Conservation (phyloP, 2,329 filamentous ascomycete genomes). For the Leptographium lundbergii region DNA sequence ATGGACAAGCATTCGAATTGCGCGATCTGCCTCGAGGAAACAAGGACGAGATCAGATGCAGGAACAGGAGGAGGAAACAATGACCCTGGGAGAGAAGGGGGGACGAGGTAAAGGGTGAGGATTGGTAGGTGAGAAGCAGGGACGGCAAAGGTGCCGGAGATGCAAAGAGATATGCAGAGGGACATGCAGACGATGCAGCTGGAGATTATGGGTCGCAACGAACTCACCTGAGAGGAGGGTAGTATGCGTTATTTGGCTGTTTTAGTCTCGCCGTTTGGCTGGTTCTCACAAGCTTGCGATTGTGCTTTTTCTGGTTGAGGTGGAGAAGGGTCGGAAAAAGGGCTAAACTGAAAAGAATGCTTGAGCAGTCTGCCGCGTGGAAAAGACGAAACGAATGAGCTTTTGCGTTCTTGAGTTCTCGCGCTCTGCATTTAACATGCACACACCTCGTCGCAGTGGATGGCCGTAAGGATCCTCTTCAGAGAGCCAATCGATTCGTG, state of each 20-base stretch:
- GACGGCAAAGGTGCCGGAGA: background rate
- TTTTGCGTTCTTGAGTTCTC: background rate
- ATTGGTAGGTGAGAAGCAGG: background rate
- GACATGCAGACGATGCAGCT: background rate
- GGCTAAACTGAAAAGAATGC: background rate
- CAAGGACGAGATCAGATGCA: constrained; percentile 12
- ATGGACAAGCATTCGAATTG: background rate
- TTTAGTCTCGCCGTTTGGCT: background rate
- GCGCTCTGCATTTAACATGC: background rate
- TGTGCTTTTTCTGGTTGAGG: background rate
- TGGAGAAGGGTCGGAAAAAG: background rate
- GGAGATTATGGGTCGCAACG: background rate
- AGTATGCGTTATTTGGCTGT: background rate
- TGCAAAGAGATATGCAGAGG: background rate
- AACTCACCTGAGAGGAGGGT: background rate
- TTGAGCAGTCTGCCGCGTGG: background rate
- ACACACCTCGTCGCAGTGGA: background rate
- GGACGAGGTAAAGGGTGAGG: background rate
- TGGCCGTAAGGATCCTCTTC: background rate
- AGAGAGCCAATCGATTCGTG: background rate
- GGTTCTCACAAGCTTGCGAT: background rate
- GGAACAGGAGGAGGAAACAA: constrained; percentile 7
- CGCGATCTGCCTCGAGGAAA: constrained; percentile 3
- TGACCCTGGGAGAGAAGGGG: background rate
- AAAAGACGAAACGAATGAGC: background rate